These are phyloP conservation scores for Septoria petroselini DNA, from an alignment of 2,329 filamentous ascomycete genomes.

Conservation along the genomic window DNA sequence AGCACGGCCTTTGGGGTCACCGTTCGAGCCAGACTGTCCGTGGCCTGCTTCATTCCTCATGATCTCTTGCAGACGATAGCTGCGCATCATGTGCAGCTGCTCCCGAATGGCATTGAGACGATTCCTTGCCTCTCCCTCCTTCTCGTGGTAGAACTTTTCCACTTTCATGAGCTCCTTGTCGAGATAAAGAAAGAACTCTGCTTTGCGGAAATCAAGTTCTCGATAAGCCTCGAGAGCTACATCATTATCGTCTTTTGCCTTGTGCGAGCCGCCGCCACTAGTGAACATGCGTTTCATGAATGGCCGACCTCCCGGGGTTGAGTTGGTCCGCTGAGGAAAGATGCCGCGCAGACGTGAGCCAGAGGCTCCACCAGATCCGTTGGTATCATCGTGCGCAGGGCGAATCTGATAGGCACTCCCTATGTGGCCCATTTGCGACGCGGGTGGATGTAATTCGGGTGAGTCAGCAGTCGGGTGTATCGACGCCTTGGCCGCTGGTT, in stretches of 20 bases:
- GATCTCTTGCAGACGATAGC: constrained; percentile 71
- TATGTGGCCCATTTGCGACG: constrained; percentile 28
- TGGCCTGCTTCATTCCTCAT: constrained; percentile 50
- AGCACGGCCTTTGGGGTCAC: constrained; percentile 2
- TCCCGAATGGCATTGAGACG: constrained; percentile 69
- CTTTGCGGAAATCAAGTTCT: constrained; percentile 68
- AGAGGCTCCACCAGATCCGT: not conserved
- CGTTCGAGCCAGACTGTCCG: constrained; percentile 5
- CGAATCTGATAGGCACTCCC: constrained; percentile 30
- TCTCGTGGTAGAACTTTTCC: constrained; percentile 80
- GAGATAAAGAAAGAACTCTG: constrained; percentile 84
- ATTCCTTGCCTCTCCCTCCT: constrained; percentile 78
- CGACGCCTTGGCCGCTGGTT: constrained; percentile 7
- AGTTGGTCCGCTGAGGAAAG: constrained; percentile 43
- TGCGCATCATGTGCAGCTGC: constrained; percentile 90
- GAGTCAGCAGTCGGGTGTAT: constrained; percentile 1
- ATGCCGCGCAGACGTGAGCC: constrained; percentile 32
- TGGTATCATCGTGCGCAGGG: constrained; percentile 18
- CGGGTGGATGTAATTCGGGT: constrained; percentile 17
- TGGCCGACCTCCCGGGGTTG: constrained; percentile 34
- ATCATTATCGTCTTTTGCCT: constrained; percentile 40
- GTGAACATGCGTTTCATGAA: constrained; percentile 32
- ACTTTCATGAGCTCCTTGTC: constrained; percentile 87
- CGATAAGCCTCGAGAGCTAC: constrained; percentile 55
- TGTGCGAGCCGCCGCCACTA: constrained; percentile 30